Conservation (phyloP, 306 rosid species). For the Pyrus betulifolia region DNA sequence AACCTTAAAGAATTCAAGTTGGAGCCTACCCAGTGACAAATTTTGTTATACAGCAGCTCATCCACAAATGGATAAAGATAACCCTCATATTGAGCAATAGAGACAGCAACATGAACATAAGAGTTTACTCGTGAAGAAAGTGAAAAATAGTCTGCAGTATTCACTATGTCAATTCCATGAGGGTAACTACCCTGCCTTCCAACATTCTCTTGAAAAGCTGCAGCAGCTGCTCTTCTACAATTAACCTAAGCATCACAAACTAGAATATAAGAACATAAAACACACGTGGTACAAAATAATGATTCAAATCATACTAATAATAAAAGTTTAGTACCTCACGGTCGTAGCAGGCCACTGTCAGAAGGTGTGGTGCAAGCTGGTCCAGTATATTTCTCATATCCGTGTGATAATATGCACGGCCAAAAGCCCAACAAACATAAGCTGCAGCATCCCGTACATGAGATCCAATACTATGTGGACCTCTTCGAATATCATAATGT, state of each 20-base stretch:
- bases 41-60: constrained; percentile 74
- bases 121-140: constrained; percentile 81
- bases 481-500: constrained; percentile 96
- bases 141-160: constrained; percentile 85
- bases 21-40: constrained; percentile 86
- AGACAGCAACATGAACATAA: constrained; percentile 66
- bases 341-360: constrained; percentile 91
- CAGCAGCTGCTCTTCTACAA: constrained; percentile 99
- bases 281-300: not conserved
- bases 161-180: constrained; percentile 95
- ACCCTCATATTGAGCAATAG: constrained; percentile 77
- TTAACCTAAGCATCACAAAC: constrained; percentile 60
- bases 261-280: not conserved
- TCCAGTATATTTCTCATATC: constrained; percentile 75
- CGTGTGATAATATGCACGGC: constrained; percentile 79
- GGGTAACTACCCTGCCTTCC: constrained; percentile 96
- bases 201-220: constrained; percentile 98
- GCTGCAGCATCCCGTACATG: constrained; percentile 99
- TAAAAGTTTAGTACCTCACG: constrained; percentile 64
- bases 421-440: constrained; percentile 99
- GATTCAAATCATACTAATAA: constrained; percentile 1
- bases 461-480: constrained; percentile 98
- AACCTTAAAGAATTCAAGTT: not conserved
- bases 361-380: constrained; percentile 84
- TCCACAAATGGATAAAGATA: constrained; percentile 72